Evolutionary conservation across 2,329 filamentous ascomycete genomes (phyloP).

Genomic region (Trichoderma oligosporum): DNA sequence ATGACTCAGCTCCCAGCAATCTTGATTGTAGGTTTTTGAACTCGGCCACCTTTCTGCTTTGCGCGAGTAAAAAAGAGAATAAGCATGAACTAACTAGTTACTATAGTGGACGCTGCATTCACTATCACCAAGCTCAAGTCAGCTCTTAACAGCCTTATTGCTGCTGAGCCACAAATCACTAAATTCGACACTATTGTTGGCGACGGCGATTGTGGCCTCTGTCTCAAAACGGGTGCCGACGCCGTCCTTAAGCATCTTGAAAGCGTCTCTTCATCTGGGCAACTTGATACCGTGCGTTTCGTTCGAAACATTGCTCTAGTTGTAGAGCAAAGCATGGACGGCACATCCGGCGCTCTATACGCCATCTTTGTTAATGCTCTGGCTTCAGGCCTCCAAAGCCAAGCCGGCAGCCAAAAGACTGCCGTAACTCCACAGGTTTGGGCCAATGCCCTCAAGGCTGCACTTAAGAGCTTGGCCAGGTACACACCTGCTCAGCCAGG

Average conservation of each 20-base stretch:
- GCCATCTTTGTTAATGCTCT: slow-evolving; percentile 73
- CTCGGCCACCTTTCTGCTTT: neutral
- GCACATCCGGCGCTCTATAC: slow-evolving; percentile 69
- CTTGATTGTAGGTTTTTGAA: slow-evolving; percentile 15
- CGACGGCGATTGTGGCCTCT: slow-evolving; percentile 31
- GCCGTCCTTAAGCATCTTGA: slow-evolving; percentile 57
- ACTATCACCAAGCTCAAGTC: slow-evolving; percentile 11
- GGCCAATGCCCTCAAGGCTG: slow-evolving; percentile 54
- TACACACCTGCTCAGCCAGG: slow-evolving; percentile 70
- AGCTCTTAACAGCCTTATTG: slow-evolving; percentile 29
- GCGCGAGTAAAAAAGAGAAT: neutral
- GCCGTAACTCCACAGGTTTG: slow-evolving; percentile 23
- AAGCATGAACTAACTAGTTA: neutral
- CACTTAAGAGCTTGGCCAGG: slow-evolving; percentile 53
- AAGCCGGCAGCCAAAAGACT: neutral
- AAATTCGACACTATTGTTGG: slow-evolving; percentile 30
- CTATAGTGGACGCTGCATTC: slow-evolving; percentile 19
- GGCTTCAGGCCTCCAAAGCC: slow-evolving; percentile 35
- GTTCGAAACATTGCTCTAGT: slow-evolving; percentile 43
- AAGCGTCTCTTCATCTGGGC: slow-evolving; percentile 39
- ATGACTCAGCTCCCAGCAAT: slow-evolving; percentile 18
- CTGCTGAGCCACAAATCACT: slow-evolving; percentile 33
- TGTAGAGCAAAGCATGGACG: slow-evolving; percentile 68
- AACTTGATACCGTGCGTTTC: slow-evolving; percentile 12
- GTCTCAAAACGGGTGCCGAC: slow-evolving; percentile 36